Percentiles rank a stretch among this genome's conserved stretches.
These are phyloP conservation scores for Dispira parvispora DNA, from an alignment of 192 early-diverging fungal genomes.

Conservation along the genomic window DNA sequence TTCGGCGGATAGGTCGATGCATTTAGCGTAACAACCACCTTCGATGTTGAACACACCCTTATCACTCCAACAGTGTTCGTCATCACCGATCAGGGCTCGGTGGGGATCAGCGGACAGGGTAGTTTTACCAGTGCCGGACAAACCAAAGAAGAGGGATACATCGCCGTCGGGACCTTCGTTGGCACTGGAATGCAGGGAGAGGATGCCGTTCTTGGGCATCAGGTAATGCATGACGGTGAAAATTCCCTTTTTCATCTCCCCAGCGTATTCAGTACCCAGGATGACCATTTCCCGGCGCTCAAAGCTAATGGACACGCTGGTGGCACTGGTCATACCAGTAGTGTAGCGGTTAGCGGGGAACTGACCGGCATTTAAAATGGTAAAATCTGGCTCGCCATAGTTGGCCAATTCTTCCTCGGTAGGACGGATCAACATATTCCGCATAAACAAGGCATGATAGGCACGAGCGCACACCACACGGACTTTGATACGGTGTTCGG, in stretches of 20 bases:
- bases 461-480: slow-evolving; percentile 87
- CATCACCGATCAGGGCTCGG: slow-evolving; percentile 91
- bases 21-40: slow-evolving; percentile 98
- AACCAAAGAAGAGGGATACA: slow-evolving; percentile 95
- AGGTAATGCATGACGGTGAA: slow-evolving; percentile 99
- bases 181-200: slow-evolving; percentile 59
- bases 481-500: slow-evolving; percentile 95
- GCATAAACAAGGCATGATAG: slow-evolving; percentile 95
- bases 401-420: slow-evolving; percentile 72
- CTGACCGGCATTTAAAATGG: slow-evolving; percentile 90
- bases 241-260: slow-evolving; percentile 99
- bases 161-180: slow-evolving; percentile 82
- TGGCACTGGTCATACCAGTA: slow-evolving; percentile 88
- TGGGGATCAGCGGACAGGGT: slow-evolving; percentile 89
- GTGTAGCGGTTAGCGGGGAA: slow-evolving; percentile 91
- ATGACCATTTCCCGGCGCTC: slow-evolving; percentile 93
- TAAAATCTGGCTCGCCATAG: slow-evolving; percentile 95
- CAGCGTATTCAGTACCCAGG: slow-evolving; percentile 93
- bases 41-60: slow-evolving; percentile 97
- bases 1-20: slow-evolving; percentile 82
- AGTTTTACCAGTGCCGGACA: slow-evolving; percentile 96
- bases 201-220: slow-evolving; percentile 71
- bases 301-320: slow-evolving; percentile 86
- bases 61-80: slow-evolving; percentile 99
- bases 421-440: slow-evolving; percentile 97